Base-by-base conservation (phyloP, 2,329 filamentous ascomycete genomes). In the Pyrenochaeta sp. region DNA sequence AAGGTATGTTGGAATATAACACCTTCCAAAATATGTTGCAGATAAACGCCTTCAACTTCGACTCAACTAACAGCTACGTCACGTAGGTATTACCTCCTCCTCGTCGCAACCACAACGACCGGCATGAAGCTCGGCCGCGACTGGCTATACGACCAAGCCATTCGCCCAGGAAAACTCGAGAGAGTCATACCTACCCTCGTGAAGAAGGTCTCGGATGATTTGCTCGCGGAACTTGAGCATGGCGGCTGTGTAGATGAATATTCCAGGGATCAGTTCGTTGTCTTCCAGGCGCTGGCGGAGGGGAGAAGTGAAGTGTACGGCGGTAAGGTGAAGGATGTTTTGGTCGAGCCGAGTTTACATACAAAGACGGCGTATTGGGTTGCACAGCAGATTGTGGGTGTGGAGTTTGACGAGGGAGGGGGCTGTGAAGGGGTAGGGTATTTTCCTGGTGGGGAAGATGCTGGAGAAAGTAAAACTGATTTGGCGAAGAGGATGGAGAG, bases 201-300 rank as follows among this genome's bases (percentile, higher is more conserved):
- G 3, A 64, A 73, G 20, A 61, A 63, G 6, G 79, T 81, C 3
- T 69, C 76, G 3, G 58, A 67, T 1, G 69, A 76, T 7, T 63
- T 85, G 22, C 55, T 73, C 1, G 35, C 52, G 1, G 80, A 84
- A 44, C 63, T 81, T 30, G 60, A 66, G 9, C 69, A 75, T 44
- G 72, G 68, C 0, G 75, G 78, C 0, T 79, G 74, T 52, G 75
- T 83, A 3, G 82, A 85, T 53, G 73, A 76, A 57, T 72, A 76
- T 48, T 74, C 83, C 75, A 69, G 79, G 29, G 83, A 85, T 61
- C 82, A 85, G 55, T 52, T 85, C 18, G 77, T 84, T 1, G 73
- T 85, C 1, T 85, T 83, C 44, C 80, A 84, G 57, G 79, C 79
- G 11, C 63, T 86, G 14, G 79, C 80, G 4, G 53, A 67, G 7